A percentile compares a stretch with the other conserved stretches of the same genome.
These are phyloP conservation scores for Mycosphaerella sp. DNA, from an alignment of 2,329 filamentous ascomycete genomes.

Conservation along the genomic window DNA sequence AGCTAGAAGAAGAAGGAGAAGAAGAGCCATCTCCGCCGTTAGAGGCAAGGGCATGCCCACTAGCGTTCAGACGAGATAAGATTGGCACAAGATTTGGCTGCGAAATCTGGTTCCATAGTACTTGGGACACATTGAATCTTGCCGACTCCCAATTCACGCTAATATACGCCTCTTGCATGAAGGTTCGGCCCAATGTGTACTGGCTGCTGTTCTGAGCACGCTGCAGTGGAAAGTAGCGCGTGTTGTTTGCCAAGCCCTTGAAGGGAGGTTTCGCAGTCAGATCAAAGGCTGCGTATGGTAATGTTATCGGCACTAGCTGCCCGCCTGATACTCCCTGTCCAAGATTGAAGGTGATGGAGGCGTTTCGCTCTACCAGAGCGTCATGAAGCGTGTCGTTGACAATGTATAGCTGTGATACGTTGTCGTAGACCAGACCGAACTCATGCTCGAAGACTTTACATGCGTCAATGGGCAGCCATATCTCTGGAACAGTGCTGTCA, in stretches of 20 bases:
- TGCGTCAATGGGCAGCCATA: constrained; percentile 46
- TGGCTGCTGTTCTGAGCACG: constrained; percentile 40
- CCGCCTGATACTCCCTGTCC: constrained; percentile 34
- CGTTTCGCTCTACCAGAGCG: constrained; percentile 40
- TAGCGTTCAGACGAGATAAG: constrained; percentile 7
- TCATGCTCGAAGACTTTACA: constrained; percentile 60
- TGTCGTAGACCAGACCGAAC: constrained; percentile 61
- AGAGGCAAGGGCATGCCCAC: constrained; percentile 1
- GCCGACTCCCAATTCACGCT: constrained; percentile 45
- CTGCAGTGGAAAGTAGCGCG: constrained; percentile 61
- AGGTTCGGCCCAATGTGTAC: constrained; percentile 26
- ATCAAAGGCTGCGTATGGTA: constrained; percentile 49
- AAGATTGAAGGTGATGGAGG: constrained; percentile 42
- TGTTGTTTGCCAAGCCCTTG: constrained; percentile 49
- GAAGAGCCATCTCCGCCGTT: constrained; percentile 4
- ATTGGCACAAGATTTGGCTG: constrained; percentile 29
- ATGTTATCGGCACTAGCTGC: constrained; percentile 39
- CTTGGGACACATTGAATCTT: constrained; percentile 43
- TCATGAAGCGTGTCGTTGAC: constrained; percentile 54
- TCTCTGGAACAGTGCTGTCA: constrained; percentile 45
- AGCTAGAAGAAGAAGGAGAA: constrained; percentile 11
- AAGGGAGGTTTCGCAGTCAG: constrained; percentile 43
- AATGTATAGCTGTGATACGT: constrained; percentile 57
- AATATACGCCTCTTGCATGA: constrained; percentile 50
- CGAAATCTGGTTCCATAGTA: constrained; percentile 25